These are phyloP conservation scores for Penicillium corylophilum DNA, from an alignment of 2,329 filamentous ascomycete genomes.

Conservation along the genomic window DNA sequence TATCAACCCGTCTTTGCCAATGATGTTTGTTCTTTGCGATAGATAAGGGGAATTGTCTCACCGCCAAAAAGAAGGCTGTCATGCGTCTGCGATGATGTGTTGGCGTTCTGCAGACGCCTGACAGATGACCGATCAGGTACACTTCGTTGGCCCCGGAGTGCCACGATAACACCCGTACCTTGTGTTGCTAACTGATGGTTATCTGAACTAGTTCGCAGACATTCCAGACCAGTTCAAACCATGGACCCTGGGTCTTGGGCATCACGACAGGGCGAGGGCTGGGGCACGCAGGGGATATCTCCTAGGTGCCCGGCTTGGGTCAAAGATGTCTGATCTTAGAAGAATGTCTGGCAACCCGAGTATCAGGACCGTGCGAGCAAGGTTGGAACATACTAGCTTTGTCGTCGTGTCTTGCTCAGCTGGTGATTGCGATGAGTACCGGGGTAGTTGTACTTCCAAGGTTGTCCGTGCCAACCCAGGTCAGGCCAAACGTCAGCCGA, in stretches of 20 bases:
- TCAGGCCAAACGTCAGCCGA: conserved; percentile 5
- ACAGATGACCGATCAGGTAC: background rate
- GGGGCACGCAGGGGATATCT: background rate
- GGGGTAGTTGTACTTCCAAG: background rate
- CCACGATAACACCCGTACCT: background rate
- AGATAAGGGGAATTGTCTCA: background rate
- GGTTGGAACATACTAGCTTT: background rate
- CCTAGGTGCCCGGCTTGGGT: background rate
- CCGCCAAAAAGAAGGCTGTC: background rate
- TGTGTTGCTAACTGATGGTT: too few relatives aligned
- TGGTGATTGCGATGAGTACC: background rate
- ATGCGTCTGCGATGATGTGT: background rate
- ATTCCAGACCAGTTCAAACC: background rate
- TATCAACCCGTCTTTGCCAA: background rate
- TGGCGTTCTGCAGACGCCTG: background rate
- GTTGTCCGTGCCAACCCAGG: background rate
- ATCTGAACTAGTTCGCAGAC: background rate
- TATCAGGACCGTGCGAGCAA: background rate
- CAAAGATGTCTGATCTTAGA: background rate
- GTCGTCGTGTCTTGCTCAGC: background rate
- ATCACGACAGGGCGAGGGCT: background rate
- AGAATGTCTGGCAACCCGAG: background rate
- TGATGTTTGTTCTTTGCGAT: background rate
- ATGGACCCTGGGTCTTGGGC: background rate
- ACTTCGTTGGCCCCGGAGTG: background rate